Evolutionary conservation across 202 grass and related monocot species (phyloP), one percentile per base, ranked within the genome.

Genomic region (Dendrocalamus latiflorus): DNA sequence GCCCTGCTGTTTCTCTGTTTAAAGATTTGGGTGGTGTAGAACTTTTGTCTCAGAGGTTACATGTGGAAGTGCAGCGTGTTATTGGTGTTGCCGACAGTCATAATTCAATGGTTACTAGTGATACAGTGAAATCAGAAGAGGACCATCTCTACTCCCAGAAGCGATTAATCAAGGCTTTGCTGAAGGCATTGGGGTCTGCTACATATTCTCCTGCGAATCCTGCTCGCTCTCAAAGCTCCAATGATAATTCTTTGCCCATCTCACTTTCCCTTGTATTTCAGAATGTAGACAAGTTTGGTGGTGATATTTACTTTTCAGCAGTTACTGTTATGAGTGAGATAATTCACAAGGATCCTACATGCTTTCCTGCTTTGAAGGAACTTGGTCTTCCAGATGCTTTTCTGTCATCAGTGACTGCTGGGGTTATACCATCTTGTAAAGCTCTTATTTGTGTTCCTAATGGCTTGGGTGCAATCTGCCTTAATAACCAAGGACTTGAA

Each of bases 291-390:
- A 92, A 68, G 78, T 99, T 99, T 84, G 96, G 96, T 75, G 96
- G 96, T 28, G 93, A 95, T 51, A 99, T 99, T 56, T 99, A 99
- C 82, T 99, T 95, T 88, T 95, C 96, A 80, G 88, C 93, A 78
- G 96, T 99, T 75, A 93, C 93, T 83, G 91, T 99, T 86, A 95
- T 99, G 96, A 95, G 93, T 43, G 96, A 99, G 84, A 99, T 99
- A 79, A 99, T 99, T 82, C 96, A 99, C 65, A 99, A 93, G 83
- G 96, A 99, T 67, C 96, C 96, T 62, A 99, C 93, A 81, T 93
- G 96, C 81, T 99, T 95, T 89, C 70, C 81, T 91, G 77, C 90
- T 85, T 81, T 99, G 72, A 84, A 95, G 68, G 93, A 99, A 77
- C 89, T 91, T 86, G 93, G 90, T 80, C 86, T 99, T 77, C 96